Evolutionary conservation across 169 alveolate species (phyloP), one percentile per base, ranked within the genome.

Genomic region (Toxoplasma gondii): DNA sequence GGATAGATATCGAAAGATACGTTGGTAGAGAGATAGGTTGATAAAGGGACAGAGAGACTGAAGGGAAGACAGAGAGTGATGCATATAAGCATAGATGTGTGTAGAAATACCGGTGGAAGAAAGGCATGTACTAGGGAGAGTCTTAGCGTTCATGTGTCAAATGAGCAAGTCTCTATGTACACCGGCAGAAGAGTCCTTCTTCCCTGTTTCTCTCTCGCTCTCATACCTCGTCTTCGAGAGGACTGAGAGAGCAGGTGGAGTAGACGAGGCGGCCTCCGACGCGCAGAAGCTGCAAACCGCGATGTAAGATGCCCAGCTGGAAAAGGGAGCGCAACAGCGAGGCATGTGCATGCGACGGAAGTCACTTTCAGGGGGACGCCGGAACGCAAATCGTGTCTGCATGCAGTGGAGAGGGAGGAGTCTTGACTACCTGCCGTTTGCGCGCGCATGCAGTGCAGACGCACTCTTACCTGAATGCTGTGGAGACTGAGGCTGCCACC

Each of bases 171-270:
- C 74, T 64, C n/a, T 64, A 31, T 64, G 74, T 64, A 27, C 74
- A 27, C 29, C 74, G 74, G 22, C 24, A 64, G 34, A 19, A 64
- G n/a, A 27, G 74, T 4, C 9, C 22, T 31, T 64, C 22, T 64
- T 64, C 5, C 74, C 74, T 64, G 7, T 64, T 64, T 64, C n/a
- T 4, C 7, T 64, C 74, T 64, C 74, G 9, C 5, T 16, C 53
- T 5, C 91, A 58, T 64, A 99, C 98, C 96, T 98, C 99, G 95
- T 98, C 97, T 93, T 98, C 99, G 91, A 98, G 96, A 16, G 99
- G 99, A 93, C 98, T 98, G 44, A 98, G 94, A 17, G 99, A 97
- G 93, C 99, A 98, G 43, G 99, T 98, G n/a, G 99, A 97, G 94
- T 98, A 98, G 31, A 98, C 96, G 43, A 98, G 96, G 44, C 94